A percentile compares a stretch with the other conserved stretches of the same genome.
Conservation (phyloP, 179 eudicot species). For the Sideroxylon spinosum region DNA sequence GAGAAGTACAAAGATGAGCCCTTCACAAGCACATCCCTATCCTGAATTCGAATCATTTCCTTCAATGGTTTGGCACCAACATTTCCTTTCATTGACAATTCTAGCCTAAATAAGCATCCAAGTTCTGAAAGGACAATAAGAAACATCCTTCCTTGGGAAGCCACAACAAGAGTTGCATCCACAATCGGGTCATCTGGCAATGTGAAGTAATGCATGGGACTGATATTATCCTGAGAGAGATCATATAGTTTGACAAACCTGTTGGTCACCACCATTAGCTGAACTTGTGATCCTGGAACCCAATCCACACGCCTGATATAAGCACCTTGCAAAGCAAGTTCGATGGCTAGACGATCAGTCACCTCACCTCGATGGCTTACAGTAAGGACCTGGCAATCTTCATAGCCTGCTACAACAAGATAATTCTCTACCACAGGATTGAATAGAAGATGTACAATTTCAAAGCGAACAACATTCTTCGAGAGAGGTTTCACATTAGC, state of each 20-base stretch:
- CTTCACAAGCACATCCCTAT: constrained; percentile 47
- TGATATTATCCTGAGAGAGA: constrained; percentile 91
- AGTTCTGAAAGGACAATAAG: constrained; percentile 80
- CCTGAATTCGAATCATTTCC: constrained; percentile 59
- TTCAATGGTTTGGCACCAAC: constrained; percentile 70
- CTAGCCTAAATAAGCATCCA: constrained; percentile 81
- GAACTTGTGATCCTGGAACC: constrained; percentile 99
- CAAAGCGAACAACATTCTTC: constrained; percentile 93
- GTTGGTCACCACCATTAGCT: constrained; percentile 94
- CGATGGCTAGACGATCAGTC: constrained; percentile 90
- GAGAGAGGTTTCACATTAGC: constrained; percentile 96
- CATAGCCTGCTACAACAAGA: constrained; percentile 96
- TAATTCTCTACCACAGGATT: constrained; percentile 88
- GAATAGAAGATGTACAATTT: constrained; percentile 89
- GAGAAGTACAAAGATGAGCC: constrained; percentile 87
- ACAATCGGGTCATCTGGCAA: constrained; percentile 71
- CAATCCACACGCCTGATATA: constrained; percentile 92
- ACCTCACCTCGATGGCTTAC: constrained; percentile 97
- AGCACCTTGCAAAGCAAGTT: constrained; percentile 98
- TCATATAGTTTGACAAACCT: constrained; percentile 94
- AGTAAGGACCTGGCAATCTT: constrained; percentile 98
- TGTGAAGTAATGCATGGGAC: constrained; percentile 91
- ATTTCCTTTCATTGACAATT: constrained; percentile 64
- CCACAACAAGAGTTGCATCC: constrained; percentile 75
- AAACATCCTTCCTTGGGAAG: constrained; percentile 70